These are phyloP conservation scores for Quercus lobata DNA, from an alignment of 331 rosid genomes.

Conservation along the genomic window DNA sequence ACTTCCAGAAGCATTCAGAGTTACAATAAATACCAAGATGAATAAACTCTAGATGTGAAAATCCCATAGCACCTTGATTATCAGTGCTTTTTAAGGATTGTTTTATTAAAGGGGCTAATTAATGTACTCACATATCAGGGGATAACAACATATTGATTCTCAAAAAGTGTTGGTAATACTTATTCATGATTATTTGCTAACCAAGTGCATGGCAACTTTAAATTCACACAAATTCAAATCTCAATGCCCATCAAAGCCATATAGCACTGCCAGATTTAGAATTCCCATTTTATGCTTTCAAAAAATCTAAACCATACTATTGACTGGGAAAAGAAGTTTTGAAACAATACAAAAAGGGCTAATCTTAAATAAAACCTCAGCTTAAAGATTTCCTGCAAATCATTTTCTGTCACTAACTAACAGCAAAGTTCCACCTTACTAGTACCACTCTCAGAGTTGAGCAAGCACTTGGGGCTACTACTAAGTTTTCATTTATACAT, in stretches of 20 bases:
- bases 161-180: not conserved
- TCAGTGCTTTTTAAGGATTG: not conserved
- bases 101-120: not conserved
- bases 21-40: not conserved
- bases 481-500: not conserved
- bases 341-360: not conserved
- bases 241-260: not conserved
- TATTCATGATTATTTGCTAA: not conserved
- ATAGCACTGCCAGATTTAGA: not conserved
- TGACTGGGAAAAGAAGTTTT: not conserved
- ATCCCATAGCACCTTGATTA: not conserved
- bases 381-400: not conserved
- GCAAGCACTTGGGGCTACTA: not conserved
- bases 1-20: not conserved
- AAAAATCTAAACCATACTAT: not conserved
- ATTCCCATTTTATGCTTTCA: not conserved
- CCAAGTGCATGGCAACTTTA: no score
- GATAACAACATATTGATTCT: not conserved
- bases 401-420: not conserved
- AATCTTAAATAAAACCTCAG: not conserved
- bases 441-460: not conserved
- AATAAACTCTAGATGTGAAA: not conserved
- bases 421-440: not conserved
- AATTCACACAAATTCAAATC: no score
- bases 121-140: not conserved